phyloP scores from a whole-genome alignment of 768 basidiomycete genomes.

The Mycena chlorophos region DNA sequence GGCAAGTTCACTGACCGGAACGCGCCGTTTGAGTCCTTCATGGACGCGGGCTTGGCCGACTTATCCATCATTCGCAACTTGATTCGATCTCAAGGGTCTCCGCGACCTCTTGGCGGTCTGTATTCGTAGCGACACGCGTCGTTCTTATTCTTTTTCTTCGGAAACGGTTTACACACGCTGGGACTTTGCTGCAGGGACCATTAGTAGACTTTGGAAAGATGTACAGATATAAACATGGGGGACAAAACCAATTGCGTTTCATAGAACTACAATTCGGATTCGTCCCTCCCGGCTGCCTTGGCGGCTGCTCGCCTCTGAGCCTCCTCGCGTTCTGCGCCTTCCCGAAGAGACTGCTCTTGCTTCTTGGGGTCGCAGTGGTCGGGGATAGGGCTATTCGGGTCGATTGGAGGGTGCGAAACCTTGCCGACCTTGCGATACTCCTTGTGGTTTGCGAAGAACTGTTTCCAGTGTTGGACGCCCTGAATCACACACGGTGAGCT shows the following conservation, averaged over 20 bases:
- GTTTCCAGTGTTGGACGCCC: conserved; percentile 86
- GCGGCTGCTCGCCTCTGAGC: conserved; percentile 21
- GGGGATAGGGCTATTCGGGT: conserved; percentile 72
- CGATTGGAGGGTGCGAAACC: conserved; percentile 74
- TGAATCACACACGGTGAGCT: conserved; percentile 29
- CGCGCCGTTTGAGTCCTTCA: conserved; percentile 57
- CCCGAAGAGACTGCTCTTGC: conserved; percentile 35
- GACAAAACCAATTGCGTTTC: no score
- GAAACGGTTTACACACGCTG: no score
- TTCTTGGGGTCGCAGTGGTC: conserved; percentile 73
- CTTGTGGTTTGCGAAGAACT: conserved; percentile 81
- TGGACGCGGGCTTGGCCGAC: conserved; percentile 79
- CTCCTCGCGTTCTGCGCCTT: conserved; percentile 20
- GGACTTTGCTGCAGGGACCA: not conserved
- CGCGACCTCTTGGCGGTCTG: conserved; percentile 26
- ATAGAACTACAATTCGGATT: conserved; percentile 45
- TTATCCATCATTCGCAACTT: conserved; percentile 82
- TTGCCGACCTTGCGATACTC: conserved; percentile 77
- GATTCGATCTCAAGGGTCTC: conserved; percentile 64
- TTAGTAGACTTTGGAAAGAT: conserved; percentile 7
- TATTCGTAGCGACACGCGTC: not conserved
- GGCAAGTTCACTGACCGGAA: conserved; percentile 59
- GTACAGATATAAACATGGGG: conserved; percentile 18
- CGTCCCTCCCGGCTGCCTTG: conserved; percentile 25
- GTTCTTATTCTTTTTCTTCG: not conserved